A percentile compares a stretch with the other conserved stretches of the same genome.
Evolutionary conservation across 2,329 filamentous ascomycete species (phyloP).

Genomic region (Penicillium verrucosum): DNA sequence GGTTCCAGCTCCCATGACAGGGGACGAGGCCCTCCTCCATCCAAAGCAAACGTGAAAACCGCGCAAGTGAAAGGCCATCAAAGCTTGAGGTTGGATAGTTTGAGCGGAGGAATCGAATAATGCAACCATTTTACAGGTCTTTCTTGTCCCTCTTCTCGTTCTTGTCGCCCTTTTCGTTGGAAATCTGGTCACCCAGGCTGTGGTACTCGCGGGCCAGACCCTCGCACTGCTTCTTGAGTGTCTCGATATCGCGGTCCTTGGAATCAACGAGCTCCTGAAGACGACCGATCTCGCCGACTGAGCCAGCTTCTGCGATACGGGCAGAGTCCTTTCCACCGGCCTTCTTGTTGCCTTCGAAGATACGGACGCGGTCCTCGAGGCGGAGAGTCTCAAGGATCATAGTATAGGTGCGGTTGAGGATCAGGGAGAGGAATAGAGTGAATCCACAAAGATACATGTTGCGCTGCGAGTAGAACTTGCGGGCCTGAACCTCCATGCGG

Average conservation of each 20-base stretch:
- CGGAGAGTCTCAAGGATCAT: conserved; percentile 92
- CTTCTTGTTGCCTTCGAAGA: conserved; percentile 66
- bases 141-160: conserved; percentile 59
- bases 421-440: conserved; percentile 96
- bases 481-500: conserved; percentile 95
- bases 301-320: conserved; percentile 69
- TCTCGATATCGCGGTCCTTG: conserved; percentile 80
- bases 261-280: conserved; percentile 66
- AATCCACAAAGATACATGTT: conserved; percentile 99
- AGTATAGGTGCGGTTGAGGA: conserved; percentile 95
- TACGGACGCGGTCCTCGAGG: conserved; percentile 87
- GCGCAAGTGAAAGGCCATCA: background rate
- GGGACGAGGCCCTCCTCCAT: background rate
- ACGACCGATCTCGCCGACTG: conserved; percentile 71
- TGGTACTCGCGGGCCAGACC: conserved; percentile 82
- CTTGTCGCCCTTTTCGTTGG: conserved; percentile 47
- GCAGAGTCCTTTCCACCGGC: conserved; percentile 64
- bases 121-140: conserved; percentile 44
- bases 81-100: background rate
- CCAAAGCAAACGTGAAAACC: background rate
- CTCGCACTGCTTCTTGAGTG: conserved; percentile 87
- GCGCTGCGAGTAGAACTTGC: conserved; percentile 99
- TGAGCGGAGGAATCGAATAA: background rate
- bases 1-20: background rate
- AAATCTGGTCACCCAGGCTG: conserved; percentile 77